Base-by-base conservation (phyloP, 2,329 filamentous ascomycete genomes). In the Colletotrichum limetticola region DNA sequence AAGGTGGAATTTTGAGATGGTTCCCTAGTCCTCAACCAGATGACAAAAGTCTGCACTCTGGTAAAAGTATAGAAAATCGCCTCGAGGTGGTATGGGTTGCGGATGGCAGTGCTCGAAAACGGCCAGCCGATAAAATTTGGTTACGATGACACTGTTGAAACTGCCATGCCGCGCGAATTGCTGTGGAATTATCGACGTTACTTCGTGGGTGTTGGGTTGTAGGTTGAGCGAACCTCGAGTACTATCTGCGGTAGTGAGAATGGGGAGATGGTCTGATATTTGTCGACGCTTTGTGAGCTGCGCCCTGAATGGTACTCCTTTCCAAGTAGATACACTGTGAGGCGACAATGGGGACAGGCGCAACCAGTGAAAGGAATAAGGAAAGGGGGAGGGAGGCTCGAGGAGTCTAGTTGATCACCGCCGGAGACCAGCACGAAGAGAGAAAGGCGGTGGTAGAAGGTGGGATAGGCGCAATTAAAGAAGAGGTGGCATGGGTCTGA, bases 1-100 rank as follows among this genome's bases (percentile, higher is more conserved):
- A 22, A 63, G 74, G 69, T 70, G 53, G 57, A 74, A 76, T 73
- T 22, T 49, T 42, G 55, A 35, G 57, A 35, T 57, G 4, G 6
- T n/a, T 37, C 26, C 26, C 28, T 61, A 35, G 24, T 16, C 52
- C 28, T 57, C 46, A 26, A 49, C 66, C 56, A 30, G 46, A 22
- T 66, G 5, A 60, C 55, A 42, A 46, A 19, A 32, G 16, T 22
- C 24, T 30, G 46, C 49, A 57, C 53, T 19, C 35, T 7, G 56
- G 26, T 35, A 69, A 75, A 69, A 70, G 72, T 74, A 77, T 75
- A 69, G 72, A 74, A 66, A 75, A 42, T 35, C 55, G 37, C 60
- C 57, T 62, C 16, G n/a, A 71, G 58, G 67, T 59, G 35, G 55
- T n/a, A 60, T 35, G 37, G 55, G 28, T 58, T 53, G 49, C 22